Evolutionary conservation across 805 yeast genomes (phyloP).

Genomic region (Barnettozyma populi): DNA sequence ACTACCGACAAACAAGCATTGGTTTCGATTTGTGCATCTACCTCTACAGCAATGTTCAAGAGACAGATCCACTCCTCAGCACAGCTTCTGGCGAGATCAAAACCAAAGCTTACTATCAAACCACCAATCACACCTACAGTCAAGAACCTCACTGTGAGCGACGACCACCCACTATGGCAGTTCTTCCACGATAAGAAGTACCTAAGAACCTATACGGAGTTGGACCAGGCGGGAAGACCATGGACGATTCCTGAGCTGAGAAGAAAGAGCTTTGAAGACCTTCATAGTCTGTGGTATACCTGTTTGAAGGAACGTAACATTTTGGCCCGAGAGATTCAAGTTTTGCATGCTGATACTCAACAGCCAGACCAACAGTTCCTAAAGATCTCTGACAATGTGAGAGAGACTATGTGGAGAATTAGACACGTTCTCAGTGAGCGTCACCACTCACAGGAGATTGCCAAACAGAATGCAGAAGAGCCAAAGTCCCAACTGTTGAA

Average conservation of each 20-base stretch:
- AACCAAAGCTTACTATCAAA: constrained; percentile 40
- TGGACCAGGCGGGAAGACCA: constrained; percentile 55
- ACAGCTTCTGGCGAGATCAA: constrained; percentile 14
- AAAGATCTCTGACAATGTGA: constrained; percentile 35
- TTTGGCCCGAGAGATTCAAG: constrained; percentile 67
- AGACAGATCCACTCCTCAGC: constrained; percentile 16
- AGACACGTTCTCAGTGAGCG: constrained; percentile 87
- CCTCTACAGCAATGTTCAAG: constrained; percentile 3
- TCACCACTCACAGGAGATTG: constrained; percentile 61
- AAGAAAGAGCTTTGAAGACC: constrained; percentile 84
- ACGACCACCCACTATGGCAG: constrained; percentile 93
- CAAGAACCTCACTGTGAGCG: constrained; percentile 63
- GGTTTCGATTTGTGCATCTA: too few species aligned
- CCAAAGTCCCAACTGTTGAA: constrained; percentile 44
- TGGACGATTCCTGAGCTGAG: constrained; percentile 90
- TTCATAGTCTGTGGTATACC: constrained; percentile 88
- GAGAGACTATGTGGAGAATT: constrained; percentile 69
- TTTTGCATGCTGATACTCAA: constrained; percentile 42
- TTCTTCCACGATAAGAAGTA: constrained; percentile 67
- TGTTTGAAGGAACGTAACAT: constrained; percentile 79
- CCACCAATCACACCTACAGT: constrained; percentile 84
- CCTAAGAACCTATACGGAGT: constrained; percentile 52
- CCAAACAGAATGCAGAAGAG: constrained; percentile 39
- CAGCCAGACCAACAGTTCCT: constrained; percentile 31
- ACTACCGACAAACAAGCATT: background rate